phyloP scores from a whole-genome alignment of 495 filamentous ascomycete species.

The Penicillium desertorum region DNA sequence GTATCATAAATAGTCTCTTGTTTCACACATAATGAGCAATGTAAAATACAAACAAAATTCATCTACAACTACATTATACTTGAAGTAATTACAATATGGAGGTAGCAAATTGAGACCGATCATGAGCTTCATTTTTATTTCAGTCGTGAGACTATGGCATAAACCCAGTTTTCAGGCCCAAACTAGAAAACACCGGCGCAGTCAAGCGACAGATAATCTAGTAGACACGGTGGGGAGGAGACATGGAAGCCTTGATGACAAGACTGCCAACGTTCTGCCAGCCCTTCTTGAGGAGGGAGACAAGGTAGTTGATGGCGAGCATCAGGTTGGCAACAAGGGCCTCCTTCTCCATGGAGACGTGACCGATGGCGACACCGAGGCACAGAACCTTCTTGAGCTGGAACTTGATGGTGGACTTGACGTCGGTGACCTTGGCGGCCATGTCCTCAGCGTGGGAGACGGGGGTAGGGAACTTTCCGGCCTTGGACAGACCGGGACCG shows the following conservation, averaged over 20 bases:
- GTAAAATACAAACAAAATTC: conserved; percentile 3
- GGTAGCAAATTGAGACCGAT: conserved; percentile 23
- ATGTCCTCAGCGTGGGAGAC: conserved; percentile 95
- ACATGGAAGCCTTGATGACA: conserved; percentile 99
- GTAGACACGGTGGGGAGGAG: conserved; percentile 93
- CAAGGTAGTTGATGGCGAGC: conserved; percentile 99
- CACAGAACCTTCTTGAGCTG: conserved; percentile 99
- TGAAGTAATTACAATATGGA: background rate
- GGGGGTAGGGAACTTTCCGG: conserved; percentile 98
- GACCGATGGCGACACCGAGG: conserved; percentile 97
- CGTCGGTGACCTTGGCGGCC: conserved; percentile 88
- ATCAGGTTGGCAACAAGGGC: conserved; percentile 95
- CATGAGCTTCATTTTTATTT: conserved; percentile 39
- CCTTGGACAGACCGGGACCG: conserved; percentile 97
- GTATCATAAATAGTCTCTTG: conserved; percentile 1
- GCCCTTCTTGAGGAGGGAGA: conserved; percentile 98
- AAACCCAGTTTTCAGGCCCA: conserved; percentile 31
- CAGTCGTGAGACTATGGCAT: conserved; percentile 35
- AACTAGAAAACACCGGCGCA: conserved; percentile 31
- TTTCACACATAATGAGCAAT: background rate
- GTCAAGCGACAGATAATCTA: conserved; percentile 54
- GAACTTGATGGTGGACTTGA: conserved; percentile 99
- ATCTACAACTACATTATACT: background rate
- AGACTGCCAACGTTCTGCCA: conserved; percentile 99
- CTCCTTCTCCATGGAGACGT: conserved; percentile 96